phyloP scores from a whole-genome alignment of 257 asterid species.

The Scutellaria galericulata region DNA sequence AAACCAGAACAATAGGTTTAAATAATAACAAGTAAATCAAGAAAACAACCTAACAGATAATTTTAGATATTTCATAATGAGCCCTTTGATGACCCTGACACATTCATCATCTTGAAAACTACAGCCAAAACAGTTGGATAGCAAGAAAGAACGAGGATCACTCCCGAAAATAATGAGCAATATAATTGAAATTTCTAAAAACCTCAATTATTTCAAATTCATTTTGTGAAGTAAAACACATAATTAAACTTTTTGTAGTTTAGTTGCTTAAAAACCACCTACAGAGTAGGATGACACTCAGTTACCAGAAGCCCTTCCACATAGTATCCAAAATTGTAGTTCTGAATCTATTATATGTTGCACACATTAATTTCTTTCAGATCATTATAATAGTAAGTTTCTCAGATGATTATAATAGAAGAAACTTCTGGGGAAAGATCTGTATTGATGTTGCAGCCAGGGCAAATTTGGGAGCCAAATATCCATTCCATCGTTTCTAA shows the following conservation, averaged over 20 bases:
- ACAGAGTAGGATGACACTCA: conserved; percentile 9
- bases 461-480: conserved; percentile 34
- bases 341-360: conserved; percentile 18
- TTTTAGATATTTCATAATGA: background rate
- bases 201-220: background rate
- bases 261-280: conserved; percentile 2
- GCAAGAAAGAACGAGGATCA: background rate
- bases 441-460: conserved; percentile 37
- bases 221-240: conserved; percentile 13
- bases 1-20: conserved; percentile 46
- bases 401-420: conserved; percentile 19
- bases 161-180: background rate
- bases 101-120: conserved; percentile 12
- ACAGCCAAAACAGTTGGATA: conserved; percentile 15
- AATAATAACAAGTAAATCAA: conserved; percentile 26
- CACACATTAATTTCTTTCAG: conserved; percentile 25
- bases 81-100: conserved; percentile 25
- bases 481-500: conserved; percentile 33
- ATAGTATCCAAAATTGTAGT: conserved; percentile 8
- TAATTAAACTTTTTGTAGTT: background rate
- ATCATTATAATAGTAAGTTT: background rate
- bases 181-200: background rate
- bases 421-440: conserved; percentile 6
- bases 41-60: conserved; percentile 3
- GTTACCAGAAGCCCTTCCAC: conserved; percentile 13